These are phyloP conservation scores for Pyrenophora seminiperda DNA, from an alignment of 2,329 filamentous ascomycete species.

Conservation along the genomic window DNA sequence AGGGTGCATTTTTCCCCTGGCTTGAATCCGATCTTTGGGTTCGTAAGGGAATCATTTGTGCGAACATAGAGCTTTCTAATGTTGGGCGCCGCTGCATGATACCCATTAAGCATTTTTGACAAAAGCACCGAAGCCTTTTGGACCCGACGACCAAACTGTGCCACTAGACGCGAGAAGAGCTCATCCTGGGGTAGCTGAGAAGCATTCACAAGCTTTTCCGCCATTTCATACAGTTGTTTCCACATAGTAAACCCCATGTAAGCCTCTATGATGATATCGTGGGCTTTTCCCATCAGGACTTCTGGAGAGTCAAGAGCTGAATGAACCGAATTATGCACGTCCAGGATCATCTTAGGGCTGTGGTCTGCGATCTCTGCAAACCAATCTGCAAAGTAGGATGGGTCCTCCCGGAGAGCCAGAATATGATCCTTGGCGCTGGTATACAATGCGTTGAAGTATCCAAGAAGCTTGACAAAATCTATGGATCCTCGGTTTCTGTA, in stretches of 20 bases:
- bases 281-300: neutral
- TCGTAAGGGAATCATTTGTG: neutral
- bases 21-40: too few species aligned
- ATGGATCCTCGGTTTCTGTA: neutral
- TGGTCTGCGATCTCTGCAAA: neutral
- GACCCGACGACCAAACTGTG: neutral
- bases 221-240: neutral
- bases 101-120: neutral
- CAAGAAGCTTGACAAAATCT: neutral
- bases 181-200: neutral
- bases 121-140: neutral
- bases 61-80: neutral
- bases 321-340: neutral
- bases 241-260: neutral
- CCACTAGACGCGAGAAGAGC: neutral
- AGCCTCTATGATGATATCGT: neutral
- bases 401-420: conserved; percentile 12
- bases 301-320: neutral
- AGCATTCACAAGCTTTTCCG: neutral
- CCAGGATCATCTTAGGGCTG: neutral
- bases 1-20: neutral
- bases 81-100: neutral
- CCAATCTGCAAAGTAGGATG: conserved; percentile 11
- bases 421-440: conserved; percentile 7
- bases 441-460: neutral